A percentile compares a stretch with the other conserved stretches of the same genome.
Evolutionary conservation across 306 rosid species (phyloP).

Genomic region (Quercus rubra): DNA sequence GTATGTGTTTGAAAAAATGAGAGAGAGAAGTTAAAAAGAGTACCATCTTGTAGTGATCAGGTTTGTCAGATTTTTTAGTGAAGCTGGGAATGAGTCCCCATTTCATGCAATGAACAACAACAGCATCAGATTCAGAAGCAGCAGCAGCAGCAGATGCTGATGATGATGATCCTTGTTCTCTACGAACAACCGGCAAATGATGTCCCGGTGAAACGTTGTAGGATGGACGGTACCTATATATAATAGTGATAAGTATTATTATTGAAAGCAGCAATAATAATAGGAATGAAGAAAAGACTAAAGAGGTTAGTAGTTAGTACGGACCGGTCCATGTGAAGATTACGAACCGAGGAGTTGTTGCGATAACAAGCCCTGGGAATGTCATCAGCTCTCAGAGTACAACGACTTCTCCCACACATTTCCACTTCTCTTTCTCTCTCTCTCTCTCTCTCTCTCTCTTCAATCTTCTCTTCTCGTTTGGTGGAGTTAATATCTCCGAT

Average conservation of each 20-base stretch:
- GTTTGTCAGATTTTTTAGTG: conserved; percentile 78
- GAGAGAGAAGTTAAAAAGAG: neutral
- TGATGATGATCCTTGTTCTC: conserved; percentile 52
- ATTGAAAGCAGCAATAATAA: neutral
- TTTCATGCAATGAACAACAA: conserved; percentile 73
- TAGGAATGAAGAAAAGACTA: no score
- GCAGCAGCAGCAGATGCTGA: conserved; percentile 21
- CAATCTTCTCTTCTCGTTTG: neutral
- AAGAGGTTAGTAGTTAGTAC: no score
- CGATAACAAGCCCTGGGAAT: conserved; percentile 68
- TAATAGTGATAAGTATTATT: neutral
- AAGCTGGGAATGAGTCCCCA: conserved; percentile 95
- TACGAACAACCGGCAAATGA: conserved; percentile 61
- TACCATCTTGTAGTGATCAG: conserved; percentile 83
- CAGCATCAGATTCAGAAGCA: conserved; percentile 40
- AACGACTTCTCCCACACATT: conserved; percentile 86
- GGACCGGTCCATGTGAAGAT: conserved; percentile 60
- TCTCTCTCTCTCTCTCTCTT: neutral
- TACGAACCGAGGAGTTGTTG: conserved; percentile 31
- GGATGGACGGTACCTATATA: conserved; percentile 62
- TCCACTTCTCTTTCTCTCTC: neutral
- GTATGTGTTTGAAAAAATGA: no score
- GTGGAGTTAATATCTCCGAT: no score
- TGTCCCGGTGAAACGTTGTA: conserved; percentile 77
- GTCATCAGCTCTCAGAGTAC: conserved; percentile 64